Conservation (phyloP, 2,329 filamentous ascomycete genomes). For the Claviceps citrina region DNA sequence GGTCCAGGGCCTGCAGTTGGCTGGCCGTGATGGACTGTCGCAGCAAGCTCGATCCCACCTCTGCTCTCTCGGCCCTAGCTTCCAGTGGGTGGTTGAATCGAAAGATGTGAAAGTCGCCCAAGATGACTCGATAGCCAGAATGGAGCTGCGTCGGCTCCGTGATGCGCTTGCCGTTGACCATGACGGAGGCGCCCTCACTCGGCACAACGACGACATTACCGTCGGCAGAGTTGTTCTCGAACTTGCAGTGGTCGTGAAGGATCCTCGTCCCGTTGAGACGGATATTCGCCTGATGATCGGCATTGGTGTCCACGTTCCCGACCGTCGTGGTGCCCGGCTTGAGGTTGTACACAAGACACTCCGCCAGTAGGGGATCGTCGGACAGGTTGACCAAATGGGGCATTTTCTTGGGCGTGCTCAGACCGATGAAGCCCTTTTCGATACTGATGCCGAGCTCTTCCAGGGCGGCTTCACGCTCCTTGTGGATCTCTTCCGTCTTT, state of each 20-base stretch:
- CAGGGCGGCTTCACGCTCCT: conserved; percentile 83
- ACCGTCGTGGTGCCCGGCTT: conserved; percentile 91
- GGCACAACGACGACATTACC: conserved; percentile 86
- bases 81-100: conserved; percentile 96
- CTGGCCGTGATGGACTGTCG: conserved; percentile 62
- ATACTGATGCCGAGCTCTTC: conserved; percentile 98
- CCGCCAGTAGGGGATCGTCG: conserved; percentile 81
- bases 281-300: conserved; percentile 65
- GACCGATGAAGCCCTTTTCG: conserved; percentile 89
- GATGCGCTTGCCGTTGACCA: conserved; percentile 91
- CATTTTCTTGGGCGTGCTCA: conserved; percentile 97
- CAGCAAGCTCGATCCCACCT: conserved; percentile 63
- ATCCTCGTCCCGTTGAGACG: conserved; percentile 89
- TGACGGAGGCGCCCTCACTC: conserved; percentile 81
- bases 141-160: conserved; percentile 72
- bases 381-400: conserved; percentile 96
- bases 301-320: conserved; percentile 78
- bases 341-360: conserved; percentile 94
- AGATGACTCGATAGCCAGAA: conserved; percentile 85
- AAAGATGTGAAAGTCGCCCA: conserved; percentile 98
- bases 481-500: conserved; percentile 95
- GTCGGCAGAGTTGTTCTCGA: conserved; percentile 65
- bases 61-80: conserved; percentile 78
- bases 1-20: conserved; percentile 44
- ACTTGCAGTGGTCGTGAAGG: conserved; percentile 78